phyloP scores from a whole-genome alignment of 139 green algal species.

The Chlamydomonas asymmetrica region DNA sequence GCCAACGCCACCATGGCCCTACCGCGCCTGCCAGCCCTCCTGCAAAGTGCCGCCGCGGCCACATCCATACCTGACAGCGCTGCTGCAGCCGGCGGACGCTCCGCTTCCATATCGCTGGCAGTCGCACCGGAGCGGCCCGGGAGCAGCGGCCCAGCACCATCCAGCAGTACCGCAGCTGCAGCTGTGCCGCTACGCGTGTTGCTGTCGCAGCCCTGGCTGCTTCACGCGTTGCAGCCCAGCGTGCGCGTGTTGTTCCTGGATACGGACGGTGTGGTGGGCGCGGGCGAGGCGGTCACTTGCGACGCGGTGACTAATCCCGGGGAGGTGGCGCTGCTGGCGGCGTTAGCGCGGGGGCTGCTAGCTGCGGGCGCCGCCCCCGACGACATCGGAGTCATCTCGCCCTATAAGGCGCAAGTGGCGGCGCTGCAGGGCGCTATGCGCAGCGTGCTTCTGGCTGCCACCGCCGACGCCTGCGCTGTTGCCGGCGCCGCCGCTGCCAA shows the following conservation, averaged over 20 bases:
- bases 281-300: slow-evolving; percentile 32
- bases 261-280: slow-evolving; percentile 50
- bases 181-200: too few relatives aligned
- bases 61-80: too few relatives aligned
- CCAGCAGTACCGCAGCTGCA: neutral
- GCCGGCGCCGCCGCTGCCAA: neutral
- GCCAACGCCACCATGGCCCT: slow-evolving; percentile 52
- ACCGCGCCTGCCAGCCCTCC: slow-evolving; percentile 34
- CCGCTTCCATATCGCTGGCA: too few relatives aligned
- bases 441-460: neutral
- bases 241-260: slow-evolving; percentile 82
- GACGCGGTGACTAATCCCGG: slow-evolving; percentile 61
- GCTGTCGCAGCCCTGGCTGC: slow-evolving; percentile 27
- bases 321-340: slow-evolving; percentile 62
- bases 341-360: slow-evolving; percentile 56
- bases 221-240: slow-evolving; percentile 58
- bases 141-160: neutral
- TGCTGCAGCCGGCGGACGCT: too few relatives aligned
- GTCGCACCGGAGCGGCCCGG: neutral
- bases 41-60: too few relatives aligned
- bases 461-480: neutral
- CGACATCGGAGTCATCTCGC: slow-evolving; percentile 80
- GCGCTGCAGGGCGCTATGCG: slow-evolving; percentile 22
- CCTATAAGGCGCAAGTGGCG: slow-evolving; percentile 77
- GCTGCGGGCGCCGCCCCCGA: slow-evolving; percentile 40